Base-by-base conservation (phyloP, 768 basidiomycete species). In the Tephrocybe sp. region DNA sequence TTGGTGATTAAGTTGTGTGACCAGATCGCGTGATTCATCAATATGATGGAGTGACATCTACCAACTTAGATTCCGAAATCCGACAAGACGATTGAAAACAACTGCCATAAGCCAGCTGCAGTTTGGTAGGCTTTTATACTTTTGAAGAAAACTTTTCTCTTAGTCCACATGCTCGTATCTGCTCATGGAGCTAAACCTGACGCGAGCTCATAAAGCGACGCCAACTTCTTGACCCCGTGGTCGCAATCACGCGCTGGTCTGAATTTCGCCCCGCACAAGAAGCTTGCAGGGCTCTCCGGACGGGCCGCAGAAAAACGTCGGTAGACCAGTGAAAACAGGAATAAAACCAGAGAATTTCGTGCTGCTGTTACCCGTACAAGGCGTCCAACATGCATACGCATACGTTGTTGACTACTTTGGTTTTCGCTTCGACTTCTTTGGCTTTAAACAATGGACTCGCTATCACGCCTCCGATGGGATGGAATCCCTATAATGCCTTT, bases 401-500 rank as follows among this genome's bases (percentile, higher is more conserved):
- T 44, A 30, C 53, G 35, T 50, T 45, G 34, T 52, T 58, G 31
- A 40, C 56, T 36, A 39, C 51, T 45, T 23, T 62, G 22, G 46
- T 51, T 16, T 46, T 59, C 14, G 50, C 56, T 16, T 50, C 59
- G 9, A 49, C 44, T 30, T 45, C 40, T 46, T 17, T 57, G 36
- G 63, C 68, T 49, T 59, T 75, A 10, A 56, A 71, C 13, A 73
- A 78, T 67, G 72, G 73, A 14, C 61, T 76, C 17, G 73, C 72
- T 0, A 55, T 56, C 20, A 76, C 69, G 11, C 75, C 75, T 10
- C 66, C 75, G 2, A 75, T 78, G 74, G 75, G 75, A 6, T 78
- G 70, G 68, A 78, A 77, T 50, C 72, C 75, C 0, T 77, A 77
- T 60, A 78, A 78, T 52, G 73, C 72, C 8, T 78, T 74, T 53